phyloP scores from a whole-genome alignment of 371 early-diverging fungal genomes.

The Rhizopus arrhizus region DNA sequence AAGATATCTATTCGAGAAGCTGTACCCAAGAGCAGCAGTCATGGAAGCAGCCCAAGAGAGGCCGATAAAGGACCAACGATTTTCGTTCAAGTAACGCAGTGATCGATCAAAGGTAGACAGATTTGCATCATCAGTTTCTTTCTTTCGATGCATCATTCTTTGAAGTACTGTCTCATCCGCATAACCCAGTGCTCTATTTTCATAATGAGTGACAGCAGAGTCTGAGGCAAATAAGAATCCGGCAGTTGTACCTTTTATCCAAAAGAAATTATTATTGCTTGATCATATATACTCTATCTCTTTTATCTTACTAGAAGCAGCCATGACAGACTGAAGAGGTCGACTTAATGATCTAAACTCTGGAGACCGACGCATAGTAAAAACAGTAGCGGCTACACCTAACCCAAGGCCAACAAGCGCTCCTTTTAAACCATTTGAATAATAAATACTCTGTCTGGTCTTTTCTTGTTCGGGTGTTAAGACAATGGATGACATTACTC shows the following conservation, averaged over 20 bases:
- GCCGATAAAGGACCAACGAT: conserved; percentile 60
- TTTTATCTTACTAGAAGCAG: conserved; percentile 38
- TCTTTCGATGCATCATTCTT: conserved; percentile 12
- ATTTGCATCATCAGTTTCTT: conserved; percentile 3
- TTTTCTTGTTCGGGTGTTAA: conserved; percentile 42
- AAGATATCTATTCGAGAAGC: conserved; percentile 69
- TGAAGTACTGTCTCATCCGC: conserved; percentile 42
- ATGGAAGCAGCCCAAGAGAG: conserved; percentile 72
- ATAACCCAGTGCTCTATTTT: conserved; percentile 47
- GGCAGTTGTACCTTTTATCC: conserved; percentile 35
- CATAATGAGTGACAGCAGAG: conserved; percentile 39
- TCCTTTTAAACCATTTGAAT: conserved; percentile 43
- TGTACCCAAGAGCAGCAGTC: conserved; percentile 65
- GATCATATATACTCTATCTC: not conserved
- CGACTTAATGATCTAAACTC: conserved; percentile 45
- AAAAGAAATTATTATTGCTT: conserved; percentile 13
- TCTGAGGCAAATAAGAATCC: conserved; percentile 53
- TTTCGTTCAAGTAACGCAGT: conserved; percentile 44
- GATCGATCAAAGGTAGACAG: conserved; percentile 32
- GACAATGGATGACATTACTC: conserved; percentile 14
- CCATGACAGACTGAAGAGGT: conserved; percentile 46
- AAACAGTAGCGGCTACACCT: conserved; percentile 42
- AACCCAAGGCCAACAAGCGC: conserved; percentile 50
- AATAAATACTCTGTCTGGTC: conserved; percentile 25
- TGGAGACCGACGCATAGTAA: conserved; percentile 40